These are phyloP conservation scores for Chlorella sorokiniana DNA, from an alignment of 139 green algal genomes.

Conservation along the genomic window DNA sequence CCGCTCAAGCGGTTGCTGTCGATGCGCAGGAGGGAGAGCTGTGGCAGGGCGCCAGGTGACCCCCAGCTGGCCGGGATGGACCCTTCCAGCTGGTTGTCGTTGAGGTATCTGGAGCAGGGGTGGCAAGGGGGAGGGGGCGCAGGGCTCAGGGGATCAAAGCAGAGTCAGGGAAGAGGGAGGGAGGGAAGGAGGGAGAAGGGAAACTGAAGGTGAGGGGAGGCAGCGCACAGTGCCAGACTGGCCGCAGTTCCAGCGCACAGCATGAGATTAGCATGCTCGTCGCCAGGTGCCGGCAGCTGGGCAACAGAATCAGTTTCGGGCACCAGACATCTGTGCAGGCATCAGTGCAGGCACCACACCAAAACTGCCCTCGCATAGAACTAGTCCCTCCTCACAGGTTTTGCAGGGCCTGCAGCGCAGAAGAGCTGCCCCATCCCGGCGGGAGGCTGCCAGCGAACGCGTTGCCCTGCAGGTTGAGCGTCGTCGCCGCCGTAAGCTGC, in stretches of 20 bases:
- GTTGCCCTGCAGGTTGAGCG: constrained; percentile 29
- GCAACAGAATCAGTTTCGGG: too few species aligned
- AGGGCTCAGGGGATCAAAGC: too few species aligned
- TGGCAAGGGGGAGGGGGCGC: background rate
- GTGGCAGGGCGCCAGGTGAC: constrained; percentile 1
- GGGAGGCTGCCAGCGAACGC: background rate
- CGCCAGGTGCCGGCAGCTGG: too few species aligned
- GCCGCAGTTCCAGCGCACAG: too few species aligned
- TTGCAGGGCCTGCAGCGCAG: constrained; percentile 1
- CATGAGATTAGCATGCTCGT: too few species aligned
- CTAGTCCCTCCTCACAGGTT: constrained; percentile 14
- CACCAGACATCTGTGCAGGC: too few species aligned
- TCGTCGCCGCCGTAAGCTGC: background rate
- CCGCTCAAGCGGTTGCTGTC: constrained; percentile 21
- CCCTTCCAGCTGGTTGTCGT: constrained; percentile 26
- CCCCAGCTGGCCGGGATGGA: constrained; percentile 5
- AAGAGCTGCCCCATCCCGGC: background rate
- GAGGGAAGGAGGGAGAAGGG: too few species aligned
- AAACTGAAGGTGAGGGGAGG: too few species aligned
- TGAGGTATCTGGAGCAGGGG: constrained; percentile 8
- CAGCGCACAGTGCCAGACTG: too few species aligned
- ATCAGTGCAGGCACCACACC: background rate
- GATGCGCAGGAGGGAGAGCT: constrained; percentile 25
- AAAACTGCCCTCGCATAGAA: background rate
- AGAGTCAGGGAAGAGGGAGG: too few species aligned